Conservation (phyloP, 2,329 filamentous ascomycete genomes). For the Chaetothyriales sp. region DNA sequence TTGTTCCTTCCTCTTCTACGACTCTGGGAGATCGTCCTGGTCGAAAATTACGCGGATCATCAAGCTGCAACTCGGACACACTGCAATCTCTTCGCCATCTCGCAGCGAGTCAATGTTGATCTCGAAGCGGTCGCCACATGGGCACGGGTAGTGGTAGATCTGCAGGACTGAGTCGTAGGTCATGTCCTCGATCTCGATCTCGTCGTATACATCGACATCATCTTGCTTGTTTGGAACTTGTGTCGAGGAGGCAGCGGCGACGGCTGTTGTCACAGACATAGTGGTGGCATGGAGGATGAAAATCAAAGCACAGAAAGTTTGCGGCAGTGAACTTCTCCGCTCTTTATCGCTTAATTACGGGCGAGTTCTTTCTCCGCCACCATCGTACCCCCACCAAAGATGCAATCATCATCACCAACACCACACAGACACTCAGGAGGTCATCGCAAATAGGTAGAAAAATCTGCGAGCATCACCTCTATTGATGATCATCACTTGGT, state of each 20-base stretch:
- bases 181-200: conserved; percentile 99
- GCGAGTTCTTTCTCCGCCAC: too few relatives aligned
- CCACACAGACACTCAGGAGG: too few relatives aligned
- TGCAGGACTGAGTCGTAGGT: conserved; percentile 68
- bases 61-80: conserved; percentile 91
- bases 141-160: conserved; percentile 91
- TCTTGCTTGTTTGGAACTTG: neutral
- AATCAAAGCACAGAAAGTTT: neutral
- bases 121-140: conserved; percentile 92
- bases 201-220: conserved; percentile 71
- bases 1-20: conserved; percentile 1
- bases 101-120: conserved; percentile 70
- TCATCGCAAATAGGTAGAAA: too few relatives aligned
- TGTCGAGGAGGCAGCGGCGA: conserved; percentile 1
- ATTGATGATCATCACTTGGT: too few relatives aligned
- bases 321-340: too few relatives aligned
- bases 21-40: conserved; percentile 38
- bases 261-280: conserved; percentile 4
- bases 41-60: conserved; percentile 96
- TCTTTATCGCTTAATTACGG: too few relatives aligned
- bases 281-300: conserved; percentile 2
- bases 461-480: too few relatives aligned
- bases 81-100: conserved; percentile 85
- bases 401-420: too few relatives aligned
- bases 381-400: too few relatives aligned